A percentile compares a stretch with the other conserved stretches of the same genome.
phyloP scores from a whole-genome alignment of 768 basidiomycete genomes.

The Hortiboletus flavorubellus region DNA sequence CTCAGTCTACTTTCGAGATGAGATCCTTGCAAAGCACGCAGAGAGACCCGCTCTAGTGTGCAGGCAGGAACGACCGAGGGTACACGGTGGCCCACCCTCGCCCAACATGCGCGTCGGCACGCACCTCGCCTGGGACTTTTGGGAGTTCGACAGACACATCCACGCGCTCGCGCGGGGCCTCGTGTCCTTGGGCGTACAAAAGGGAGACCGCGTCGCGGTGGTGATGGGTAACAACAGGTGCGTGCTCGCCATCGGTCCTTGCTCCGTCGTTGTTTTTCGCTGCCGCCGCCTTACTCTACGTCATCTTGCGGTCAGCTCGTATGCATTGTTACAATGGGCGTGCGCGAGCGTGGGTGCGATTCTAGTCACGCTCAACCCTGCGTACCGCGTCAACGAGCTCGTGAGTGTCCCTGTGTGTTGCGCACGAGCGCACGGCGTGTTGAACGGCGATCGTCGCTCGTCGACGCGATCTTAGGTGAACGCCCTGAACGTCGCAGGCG shows the following conservation, averaged over 20 bases:
- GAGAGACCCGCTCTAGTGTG: conserved; percentile 63
- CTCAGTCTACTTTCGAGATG: conserved; percentile 55
- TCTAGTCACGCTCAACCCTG: conserved; percentile 79
- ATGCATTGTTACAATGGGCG: conserved; percentile 83
- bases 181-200: conserved; percentile 61
- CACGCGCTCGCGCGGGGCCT: conserved; percentile 69
- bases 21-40: conserved; percentile 49
- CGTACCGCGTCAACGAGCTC: conserved; percentile 69
- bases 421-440: neutral
- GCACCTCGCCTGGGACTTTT: conserved; percentile 71
- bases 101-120: conserved; percentile 45
- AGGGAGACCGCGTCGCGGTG: conserved; percentile 75
- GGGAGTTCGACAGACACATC: conserved; percentile 65
- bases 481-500: conserved; percentile 60
- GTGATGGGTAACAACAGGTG: conserved; percentile 87
- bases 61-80: conserved; percentile 50
- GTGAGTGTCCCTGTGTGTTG: conserved; percentile 36
- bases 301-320: conserved; percentile 46
- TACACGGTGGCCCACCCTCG: conserved; percentile 60
- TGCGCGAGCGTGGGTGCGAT: conserved; percentile 83
- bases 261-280: neutral
- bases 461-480: conserved; percentile 42
- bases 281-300: neutral
- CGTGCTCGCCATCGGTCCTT: neutral
- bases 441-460: neutral